Evolutionary conservation across 495 filamentous ascomycete genomes (phyloP).

Genomic region (Amphirosellinia nigrospora): DNA sequence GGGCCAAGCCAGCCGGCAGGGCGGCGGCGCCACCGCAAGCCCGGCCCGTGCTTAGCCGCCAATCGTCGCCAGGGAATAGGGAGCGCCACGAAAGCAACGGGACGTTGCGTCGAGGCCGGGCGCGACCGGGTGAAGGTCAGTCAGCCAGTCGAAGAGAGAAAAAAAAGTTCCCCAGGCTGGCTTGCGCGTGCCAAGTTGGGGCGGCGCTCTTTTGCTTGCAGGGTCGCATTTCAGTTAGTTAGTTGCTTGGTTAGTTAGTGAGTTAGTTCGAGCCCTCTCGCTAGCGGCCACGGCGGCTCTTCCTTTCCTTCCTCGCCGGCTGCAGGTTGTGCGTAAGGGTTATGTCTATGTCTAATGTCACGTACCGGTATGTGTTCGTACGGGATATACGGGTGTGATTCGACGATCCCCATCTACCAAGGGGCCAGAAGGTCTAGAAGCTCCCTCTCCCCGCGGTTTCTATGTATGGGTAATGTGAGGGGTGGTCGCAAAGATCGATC

Average conservation of each 20-base stretch:
- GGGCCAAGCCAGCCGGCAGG: slow-evolving; percentile 5
- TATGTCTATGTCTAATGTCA: neutral
- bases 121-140: neutral
- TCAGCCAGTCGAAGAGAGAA: too few relatives aligned
- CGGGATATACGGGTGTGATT: slow-evolving; percentile 5
- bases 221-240: neutral
- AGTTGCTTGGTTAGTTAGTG: too few relatives aligned
- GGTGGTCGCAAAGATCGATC: slow-evolving; percentile 12
- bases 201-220: neutral
- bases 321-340: neutral
- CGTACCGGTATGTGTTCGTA: neutral
- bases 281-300: neutral
- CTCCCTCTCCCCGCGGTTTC: too few relatives aligned
- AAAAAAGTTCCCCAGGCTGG: too few relatives aligned
- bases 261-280: neutral
- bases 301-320: neutral
- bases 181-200: slow-evolving; percentile 1
- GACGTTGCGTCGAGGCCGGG: neutral
- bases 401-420: slow-evolving; percentile 1
- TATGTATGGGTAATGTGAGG: slow-evolving; percentile 3
- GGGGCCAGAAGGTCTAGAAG: neutral
- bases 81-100: neutral
- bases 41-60: neutral
- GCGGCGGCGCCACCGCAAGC: neutral
- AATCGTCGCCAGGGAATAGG: neutral